Conservation (phyloP, 2,329 filamentous ascomycete genomes). For the Westerdykella sp. region DNA sequence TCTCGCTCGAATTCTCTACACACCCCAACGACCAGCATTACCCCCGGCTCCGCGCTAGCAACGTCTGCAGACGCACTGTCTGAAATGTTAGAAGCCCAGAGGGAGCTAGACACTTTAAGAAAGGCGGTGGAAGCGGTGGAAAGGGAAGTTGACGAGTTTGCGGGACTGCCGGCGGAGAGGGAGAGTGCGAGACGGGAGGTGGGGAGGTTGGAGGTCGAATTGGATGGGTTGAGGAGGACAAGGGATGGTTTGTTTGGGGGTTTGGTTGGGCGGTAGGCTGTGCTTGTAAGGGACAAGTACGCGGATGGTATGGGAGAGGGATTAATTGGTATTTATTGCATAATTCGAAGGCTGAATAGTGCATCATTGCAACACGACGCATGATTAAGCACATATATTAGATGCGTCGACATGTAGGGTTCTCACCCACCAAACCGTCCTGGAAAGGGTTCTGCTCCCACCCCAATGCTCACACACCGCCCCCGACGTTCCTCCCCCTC, state of each 20-base stretch:
- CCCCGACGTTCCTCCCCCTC: slow-evolving; percentile 20
- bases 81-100: slow-evolving; percentile 55
- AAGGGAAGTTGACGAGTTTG: slow-evolving; percentile 58
- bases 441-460: too few relatives aligned
- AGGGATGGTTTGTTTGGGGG: slow-evolving; percentile 72
- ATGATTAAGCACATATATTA: too few relatives aligned
- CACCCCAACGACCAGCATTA: background rate
- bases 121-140: slow-evolving; percentile 56
- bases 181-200: slow-evolving; percentile 65
- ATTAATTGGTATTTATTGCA: too few relatives aligned
- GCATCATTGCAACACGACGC: too few relatives aligned
- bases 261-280: slow-evolving; percentile 48
- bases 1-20: background rate
- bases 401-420: too few relatives aligned
- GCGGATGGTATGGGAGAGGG: too few relatives aligned
- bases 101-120: slow-evolving; percentile 55
- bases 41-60: slow-evolving; percentile 14
- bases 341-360: too few relatives aligned
- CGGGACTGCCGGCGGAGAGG: slow-evolving; percentile 65
- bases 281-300: background rate
- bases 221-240: slow-evolving; percentile 54
- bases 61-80: slow-evolving; percentile 48
- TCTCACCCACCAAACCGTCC: too few relatives aligned
- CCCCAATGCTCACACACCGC: background rate
- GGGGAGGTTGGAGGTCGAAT: slow-evolving; percentile 58